These are phyloP conservation scores for Colletotrichum siamense DNA, from an alignment of 2,329 filamentous ascomycete species.

Conservation along the genomic window DNA sequence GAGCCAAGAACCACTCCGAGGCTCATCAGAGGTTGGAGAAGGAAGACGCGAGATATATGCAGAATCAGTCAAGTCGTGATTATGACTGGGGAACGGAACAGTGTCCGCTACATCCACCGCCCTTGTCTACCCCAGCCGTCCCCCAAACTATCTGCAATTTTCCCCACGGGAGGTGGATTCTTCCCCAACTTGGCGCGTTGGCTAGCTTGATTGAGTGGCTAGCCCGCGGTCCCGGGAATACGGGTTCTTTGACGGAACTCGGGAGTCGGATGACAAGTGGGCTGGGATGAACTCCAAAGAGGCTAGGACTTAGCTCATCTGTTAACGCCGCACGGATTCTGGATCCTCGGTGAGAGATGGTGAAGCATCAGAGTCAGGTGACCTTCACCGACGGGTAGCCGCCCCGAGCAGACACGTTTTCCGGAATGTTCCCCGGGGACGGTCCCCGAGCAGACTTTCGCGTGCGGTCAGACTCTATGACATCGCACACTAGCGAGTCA, in stretches of 20 bases:
- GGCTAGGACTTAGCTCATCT: not conserved
- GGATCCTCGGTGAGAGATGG: not conserved
- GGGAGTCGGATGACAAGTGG: conserved; percentile 17
- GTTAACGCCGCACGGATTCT: not conserved
- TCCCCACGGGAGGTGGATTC: conserved; percentile 13
- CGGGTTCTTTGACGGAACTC: not conserved
- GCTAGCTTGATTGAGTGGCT: not conserved
- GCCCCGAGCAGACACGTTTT: not conserved
- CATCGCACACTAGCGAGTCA: not conserved
- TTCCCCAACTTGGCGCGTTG: conserved; percentile 1
- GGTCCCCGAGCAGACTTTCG: not conserved
- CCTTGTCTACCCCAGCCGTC: conserved; percentile 1
- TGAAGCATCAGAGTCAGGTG: not conserved
- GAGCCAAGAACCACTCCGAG: not conserved
- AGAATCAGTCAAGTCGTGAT: not conserved
- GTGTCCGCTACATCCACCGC: not conserved
- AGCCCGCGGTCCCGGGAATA: not conserved
- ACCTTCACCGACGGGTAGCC: not conserved
- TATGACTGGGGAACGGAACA: not conserved
- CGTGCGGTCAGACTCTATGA: conserved; percentile 1
- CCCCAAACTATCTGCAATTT: not conserved
- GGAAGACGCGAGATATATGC: not conserved
- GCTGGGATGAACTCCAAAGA: not conserved
- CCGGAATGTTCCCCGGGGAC: not conserved
- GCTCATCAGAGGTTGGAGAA: not conserved